phyloP scores from a whole-genome alignment of 192 early-diverging fungal genomes.

The Gigaspora rosea region DNA sequence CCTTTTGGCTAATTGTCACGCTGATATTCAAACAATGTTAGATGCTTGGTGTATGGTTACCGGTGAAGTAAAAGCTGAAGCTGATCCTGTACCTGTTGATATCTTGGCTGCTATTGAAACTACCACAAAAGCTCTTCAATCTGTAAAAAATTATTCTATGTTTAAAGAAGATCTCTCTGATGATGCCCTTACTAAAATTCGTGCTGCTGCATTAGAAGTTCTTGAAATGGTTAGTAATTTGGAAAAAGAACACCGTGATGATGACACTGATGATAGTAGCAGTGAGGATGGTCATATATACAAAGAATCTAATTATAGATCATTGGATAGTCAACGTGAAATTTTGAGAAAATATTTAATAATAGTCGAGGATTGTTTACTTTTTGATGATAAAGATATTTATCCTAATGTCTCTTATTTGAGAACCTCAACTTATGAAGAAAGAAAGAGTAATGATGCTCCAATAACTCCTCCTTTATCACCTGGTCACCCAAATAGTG shows the following conservation, averaged over 20 bases:
- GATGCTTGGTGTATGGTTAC: constrained; percentile 43
- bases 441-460: not conserved
- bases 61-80: constrained; percentile 33
- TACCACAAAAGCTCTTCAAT: constrained; percentile 53
- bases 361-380: constrained; percentile 47
- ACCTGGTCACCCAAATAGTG: constrained; percentile 23
- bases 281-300: constrained; percentile 53
- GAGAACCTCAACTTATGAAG: constrained; percentile 10
- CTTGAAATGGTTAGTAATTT: constrained; percentile 53
- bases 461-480: constrained; percentile 1
- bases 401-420: constrained; percentile 29
- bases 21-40: constrained; percentile 54
- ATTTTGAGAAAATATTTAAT: constrained; percentile 51
- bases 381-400: constrained; percentile 23
- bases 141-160: constrained; percentile 56
- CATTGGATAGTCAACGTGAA: constrained; percentile 45
- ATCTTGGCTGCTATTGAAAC: constrained; percentile 49
- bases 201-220: constrained; percentile 47
- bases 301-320: constrained; percentile 43
- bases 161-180: constrained; percentile 48
- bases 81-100: constrained; percentile 42
- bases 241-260: constrained; percentile 45
- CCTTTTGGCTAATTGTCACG: constrained; percentile 43
- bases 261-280: constrained; percentile 37
- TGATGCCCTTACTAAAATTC: constrained; percentile 40